Base-by-base conservation (phyloP, 2,329 filamentous ascomycete genomes). In the Bipolaris zeicola region DNA sequence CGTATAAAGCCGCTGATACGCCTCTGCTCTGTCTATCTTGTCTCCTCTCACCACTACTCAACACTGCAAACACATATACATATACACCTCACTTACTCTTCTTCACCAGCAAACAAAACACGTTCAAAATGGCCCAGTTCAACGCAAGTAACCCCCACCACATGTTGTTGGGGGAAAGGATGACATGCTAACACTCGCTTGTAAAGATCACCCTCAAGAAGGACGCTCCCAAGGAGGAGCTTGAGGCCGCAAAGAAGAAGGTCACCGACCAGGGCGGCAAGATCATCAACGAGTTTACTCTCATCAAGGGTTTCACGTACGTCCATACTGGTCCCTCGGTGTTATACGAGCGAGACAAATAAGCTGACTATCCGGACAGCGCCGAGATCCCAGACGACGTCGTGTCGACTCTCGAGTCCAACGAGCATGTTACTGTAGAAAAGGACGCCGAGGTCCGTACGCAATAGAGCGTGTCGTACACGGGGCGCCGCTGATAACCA, bases 261-360 rank as follows among this genome's bases (percentile, higher is more conserved):
- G 90, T 88, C 67, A 79, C 76, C 58, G 84, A 89, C 39, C 86
- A 94, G 74, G 94, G 94, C 72, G 94, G 92, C 74, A 87, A 86
- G 77, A 95, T 98, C 79, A 86, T 80, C 52, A 87, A 95, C 68
- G 90, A 95, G 76, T 96, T 91, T 82, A 88, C 80, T 59, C 79
- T 96, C 68, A 92, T 96, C 84, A 96, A 94, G 81, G 93, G 89
- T 56, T 97, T 97, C 81, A 88, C 90, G 94, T 97, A 87, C 67
- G 90, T 82, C 39, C 22, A 24, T 42, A 13, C 20, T 41, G 13
- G 13, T 36, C 3, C 10, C 41, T 33, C 13, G 4, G 5, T 22
- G 6, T 34, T 28, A 5, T 22, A 11, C 31, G 22, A 38, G 20
- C 60, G 6, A 42, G 39, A 62, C 22, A 65, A n/a, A 5, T n/a